A percentile compares a stretch with the other conserved stretches of the same genome.
phyloP scores from a whole-genome alignment of 1,139 yeast species.

The Taphrina sp. region DNA sequence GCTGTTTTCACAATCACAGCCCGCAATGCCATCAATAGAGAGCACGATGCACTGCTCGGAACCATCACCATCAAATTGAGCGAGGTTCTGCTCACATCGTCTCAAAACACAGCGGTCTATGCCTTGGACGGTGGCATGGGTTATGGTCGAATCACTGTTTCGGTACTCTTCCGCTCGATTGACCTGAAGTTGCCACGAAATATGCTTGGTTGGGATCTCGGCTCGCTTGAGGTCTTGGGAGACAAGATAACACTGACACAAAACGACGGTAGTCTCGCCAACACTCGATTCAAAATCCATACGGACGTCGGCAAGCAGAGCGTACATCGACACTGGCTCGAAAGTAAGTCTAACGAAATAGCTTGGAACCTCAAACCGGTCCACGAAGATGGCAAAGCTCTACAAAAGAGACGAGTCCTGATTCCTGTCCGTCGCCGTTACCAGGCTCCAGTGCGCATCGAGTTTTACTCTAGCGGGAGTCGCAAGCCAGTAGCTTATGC shows the following conservation, averaged over 20 bases:
- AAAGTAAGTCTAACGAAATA: background rate
- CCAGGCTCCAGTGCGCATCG: slow-evolving; percentile 25
- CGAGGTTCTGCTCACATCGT: slow-evolving; percentile 27
- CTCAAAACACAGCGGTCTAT: slow-evolving; percentile 30
- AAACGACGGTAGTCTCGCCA: slow-evolving; percentile 8
- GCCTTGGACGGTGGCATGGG: slow-evolving; percentile 34
- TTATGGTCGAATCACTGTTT: slow-evolving; percentile 32
- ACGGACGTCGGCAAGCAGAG: slow-evolving; percentile 17
- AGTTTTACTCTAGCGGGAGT: slow-evolving; percentile 17
- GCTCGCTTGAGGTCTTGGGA: slow-evolving; percentile 26
- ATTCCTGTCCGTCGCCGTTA: slow-evolving; percentile 32
- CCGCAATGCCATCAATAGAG: slow-evolving; percentile 28
- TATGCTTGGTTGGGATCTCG: slow-evolving; percentile 33
- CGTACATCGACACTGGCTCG: slow-evolving; percentile 14
- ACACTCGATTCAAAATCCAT: slow-evolving; percentile 12
- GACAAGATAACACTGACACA: slow-evolving; percentile 17
- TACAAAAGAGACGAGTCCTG: slow-evolving; percentile 13
- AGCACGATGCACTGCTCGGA: slow-evolving; percentile 33
- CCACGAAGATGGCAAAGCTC: background rate
- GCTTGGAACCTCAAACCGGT: slow-evolving; percentile 24
- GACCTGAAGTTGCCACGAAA: slow-evolving; percentile 28
- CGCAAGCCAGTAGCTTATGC: slow-evolving; percentile 31
- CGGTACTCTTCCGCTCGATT: slow-evolving; percentile 31
- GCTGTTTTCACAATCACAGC: slow-evolving; percentile 30
- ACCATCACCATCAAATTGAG: slow-evolving; percentile 29